phyloP scores from a whole-genome alignment of 768 basidiomycete genomes.

The Tricholoma hemisulphureum region DNA sequence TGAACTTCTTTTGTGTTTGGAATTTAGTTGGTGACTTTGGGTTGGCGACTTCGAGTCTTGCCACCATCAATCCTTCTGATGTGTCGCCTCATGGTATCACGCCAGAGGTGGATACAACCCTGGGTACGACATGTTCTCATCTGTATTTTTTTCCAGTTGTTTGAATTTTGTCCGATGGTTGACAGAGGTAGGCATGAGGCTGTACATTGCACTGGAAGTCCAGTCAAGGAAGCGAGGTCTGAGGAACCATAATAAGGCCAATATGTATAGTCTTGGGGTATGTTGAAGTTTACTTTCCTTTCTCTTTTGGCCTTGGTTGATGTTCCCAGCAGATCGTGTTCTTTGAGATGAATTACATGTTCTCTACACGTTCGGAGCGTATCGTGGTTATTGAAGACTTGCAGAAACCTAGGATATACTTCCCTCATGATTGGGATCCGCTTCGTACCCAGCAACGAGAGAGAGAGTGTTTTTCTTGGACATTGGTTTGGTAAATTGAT shows the following conservation, averaged over 20 bases:
- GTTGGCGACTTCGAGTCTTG: conserved; percentile 78
- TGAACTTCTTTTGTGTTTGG: not conserved
- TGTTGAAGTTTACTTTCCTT: no score
- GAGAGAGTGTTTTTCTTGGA: conserved; percentile 45
- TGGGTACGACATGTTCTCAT: conserved; percentile 43
- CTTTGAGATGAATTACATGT: conserved; percentile 93
- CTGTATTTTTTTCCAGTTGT: no score
- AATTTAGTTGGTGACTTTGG: conserved; percentile 93
- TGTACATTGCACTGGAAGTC: conserved; percentile 94
- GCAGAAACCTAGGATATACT: conserved; percentile 67
- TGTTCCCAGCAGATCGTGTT: conserved; percentile 72
- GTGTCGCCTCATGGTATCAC: conserved; percentile 45
- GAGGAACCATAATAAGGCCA: conserved; percentile 84
- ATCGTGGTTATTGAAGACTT: conserved; percentile 80
- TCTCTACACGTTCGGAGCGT: conserved; percentile 80
- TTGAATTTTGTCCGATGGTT: no score
- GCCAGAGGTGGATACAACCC: conserved; percentile 68
- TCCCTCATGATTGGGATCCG: conserved; percentile 72
- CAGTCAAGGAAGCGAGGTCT: conserved; percentile 59
- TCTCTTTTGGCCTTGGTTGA: not conserved
- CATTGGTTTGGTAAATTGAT: not conserved
- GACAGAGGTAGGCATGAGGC: conserved; percentile 83
- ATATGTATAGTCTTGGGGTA: conserved; percentile 93
- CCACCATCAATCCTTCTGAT: conserved; percentile 74
- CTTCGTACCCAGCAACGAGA: conserved; percentile 61